Conservation (phyloP, 2,329 filamentous ascomycete species). For the Fusarium sororula region DNA sequence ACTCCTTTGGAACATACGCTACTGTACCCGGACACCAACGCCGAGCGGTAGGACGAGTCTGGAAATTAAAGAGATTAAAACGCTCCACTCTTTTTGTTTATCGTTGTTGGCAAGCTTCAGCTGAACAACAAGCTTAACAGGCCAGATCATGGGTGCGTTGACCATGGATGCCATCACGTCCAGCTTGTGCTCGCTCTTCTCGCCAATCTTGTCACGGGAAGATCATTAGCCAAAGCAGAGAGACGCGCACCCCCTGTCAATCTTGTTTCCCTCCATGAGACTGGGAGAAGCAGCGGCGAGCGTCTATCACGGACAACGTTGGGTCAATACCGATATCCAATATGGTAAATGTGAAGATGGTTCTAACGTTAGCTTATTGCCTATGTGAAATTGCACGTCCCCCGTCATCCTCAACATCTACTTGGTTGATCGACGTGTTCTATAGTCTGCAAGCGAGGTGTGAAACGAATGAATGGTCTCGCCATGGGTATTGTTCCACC, state of each 20-base stretch:
- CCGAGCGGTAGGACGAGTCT: slow-evolving; percentile 31
- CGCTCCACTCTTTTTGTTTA: slow-evolving; percentile 31
- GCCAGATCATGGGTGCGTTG: background rate
- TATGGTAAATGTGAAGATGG: background rate
- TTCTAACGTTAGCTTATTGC: background rate
- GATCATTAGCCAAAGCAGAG: slow-evolving; percentile 36
- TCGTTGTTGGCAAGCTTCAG: background rate
- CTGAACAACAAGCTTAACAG: slow-evolving; percentile 6
- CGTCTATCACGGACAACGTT: background rate
- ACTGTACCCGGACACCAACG: slow-evolving; percentile 14
- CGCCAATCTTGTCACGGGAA: slow-evolving; percentile 42
- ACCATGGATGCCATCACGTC: slow-evolving; percentile 10
- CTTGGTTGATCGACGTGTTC: background rate
- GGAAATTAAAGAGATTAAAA: slow-evolving; percentile 42
- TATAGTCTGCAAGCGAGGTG: slow-evolving; percentile 2
- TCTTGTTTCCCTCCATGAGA: slow-evolving; percentile 12
- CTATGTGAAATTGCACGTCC: slow-evolving; percentile 29
- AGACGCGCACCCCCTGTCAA: slow-evolving; percentile 30
- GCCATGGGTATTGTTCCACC: background rate
- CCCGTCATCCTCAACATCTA: background rate
- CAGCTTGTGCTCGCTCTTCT: slow-evolving; percentile 33
- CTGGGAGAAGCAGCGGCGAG: slow-evolving; percentile 1
- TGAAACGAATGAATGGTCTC: background rate
- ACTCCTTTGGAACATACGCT: slow-evolving; percentile 22
- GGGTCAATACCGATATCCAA: background rate